These are phyloP conservation scores for Aegilops umbellulata DNA, from an alignment of 176 grass and related monocot species.

Conservation along the genomic window DNA sequence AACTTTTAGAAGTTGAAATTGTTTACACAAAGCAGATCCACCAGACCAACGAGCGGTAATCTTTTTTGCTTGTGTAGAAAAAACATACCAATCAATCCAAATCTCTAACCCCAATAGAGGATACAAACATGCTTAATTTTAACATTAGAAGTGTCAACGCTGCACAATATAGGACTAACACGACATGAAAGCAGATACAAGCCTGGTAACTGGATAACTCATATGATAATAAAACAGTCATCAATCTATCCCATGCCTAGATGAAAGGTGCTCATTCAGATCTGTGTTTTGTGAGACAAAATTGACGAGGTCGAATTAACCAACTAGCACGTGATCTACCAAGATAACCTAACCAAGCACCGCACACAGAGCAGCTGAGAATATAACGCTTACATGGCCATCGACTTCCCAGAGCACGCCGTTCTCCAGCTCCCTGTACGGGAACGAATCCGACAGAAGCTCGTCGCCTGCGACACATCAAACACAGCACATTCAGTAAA, in stretches of 20 bases:
- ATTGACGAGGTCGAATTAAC: background rate
- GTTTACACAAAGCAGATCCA: background rate
- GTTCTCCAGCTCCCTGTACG: slow-evolving; percentile 65
- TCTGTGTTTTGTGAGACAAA: too few relatives aligned
- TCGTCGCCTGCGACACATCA: slow-evolving; percentile 51
- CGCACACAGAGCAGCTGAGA: background rate
- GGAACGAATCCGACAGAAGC: slow-evolving; percentile 85
- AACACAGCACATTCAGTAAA: background rate
- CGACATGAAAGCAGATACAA: background rate
- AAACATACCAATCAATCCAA: background rate
- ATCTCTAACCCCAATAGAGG: background rate
- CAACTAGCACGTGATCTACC: background rate
- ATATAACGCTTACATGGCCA: slow-evolving; percentile 48
- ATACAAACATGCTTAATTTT: background rate
- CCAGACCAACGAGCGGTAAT: background rate
- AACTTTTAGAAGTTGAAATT: background rate
- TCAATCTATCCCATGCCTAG: background rate
- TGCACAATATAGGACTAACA: background rate
- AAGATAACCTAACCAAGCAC: background rate
- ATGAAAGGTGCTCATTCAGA: background rate
- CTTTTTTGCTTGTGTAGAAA: too few relatives aligned
- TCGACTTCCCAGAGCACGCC: slow-evolving; percentile 87
- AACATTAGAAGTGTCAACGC: background rate
- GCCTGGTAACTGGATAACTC: background rate
- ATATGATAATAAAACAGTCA: background rate